Evolutionary conservation across 2,329 filamentous ascomycete species (phyloP).

Genomic region (Botryotinia calthae): DNA sequence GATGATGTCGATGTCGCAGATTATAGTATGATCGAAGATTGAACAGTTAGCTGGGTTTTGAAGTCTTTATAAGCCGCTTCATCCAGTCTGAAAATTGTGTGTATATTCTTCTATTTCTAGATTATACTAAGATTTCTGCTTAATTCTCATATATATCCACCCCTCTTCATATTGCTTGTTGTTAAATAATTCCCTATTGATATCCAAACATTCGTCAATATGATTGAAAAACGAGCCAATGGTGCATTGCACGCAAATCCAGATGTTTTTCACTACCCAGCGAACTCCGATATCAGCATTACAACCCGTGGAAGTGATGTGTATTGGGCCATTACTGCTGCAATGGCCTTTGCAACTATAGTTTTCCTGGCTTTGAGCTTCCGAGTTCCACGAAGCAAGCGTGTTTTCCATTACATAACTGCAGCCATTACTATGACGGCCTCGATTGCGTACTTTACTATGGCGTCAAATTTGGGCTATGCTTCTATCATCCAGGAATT

Average conservation of each 20-base stretch:
- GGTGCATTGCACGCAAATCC: conserved; percentile 30
- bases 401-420: conserved; percentile 64
- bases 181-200: not conserved
- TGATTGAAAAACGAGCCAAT: conserved; percentile 23
- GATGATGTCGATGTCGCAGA: not conserved
- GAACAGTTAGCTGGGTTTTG: not conserved
- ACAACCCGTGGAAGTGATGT: conserved; percentile 59
- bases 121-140: accelerated
- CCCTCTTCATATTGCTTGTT: not conserved
- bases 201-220: not conserved
- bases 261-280: conserved; percentile 31
- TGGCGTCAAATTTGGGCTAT: conserved; percentile 65
- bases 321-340: conserved; percentile 59
- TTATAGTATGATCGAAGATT: conserved; percentile 4
- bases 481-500: conserved; percentile 63
- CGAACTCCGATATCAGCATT: conserved; percentile 52
- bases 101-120: not conserved
- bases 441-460: conserved; percentile 62
- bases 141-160: not conserved
- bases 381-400: conserved; percentile 53
- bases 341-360: conserved; percentile 56
- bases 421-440: conserved; percentile 57
- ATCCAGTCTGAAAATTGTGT: not conserved
- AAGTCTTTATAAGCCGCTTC: not conserved
- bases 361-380: conserved; percentile 51